Conservation (phyloP, 768 basidiomycete genomes). For the Aureoboletus auriporus region DNA sequence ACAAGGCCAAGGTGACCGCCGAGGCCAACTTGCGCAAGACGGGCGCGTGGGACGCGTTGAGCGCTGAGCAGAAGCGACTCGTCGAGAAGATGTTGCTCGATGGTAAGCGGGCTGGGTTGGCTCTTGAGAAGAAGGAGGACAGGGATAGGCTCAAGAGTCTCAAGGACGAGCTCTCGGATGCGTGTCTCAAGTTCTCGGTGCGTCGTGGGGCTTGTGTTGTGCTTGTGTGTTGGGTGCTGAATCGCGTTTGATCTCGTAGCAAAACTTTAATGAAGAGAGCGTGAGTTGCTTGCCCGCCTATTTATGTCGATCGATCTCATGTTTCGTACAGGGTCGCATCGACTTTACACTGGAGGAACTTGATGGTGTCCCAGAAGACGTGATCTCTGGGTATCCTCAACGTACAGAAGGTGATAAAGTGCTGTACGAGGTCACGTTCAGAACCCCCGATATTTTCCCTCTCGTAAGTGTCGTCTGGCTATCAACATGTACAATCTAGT, state of each 20-base stretch:
- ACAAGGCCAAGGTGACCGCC: constrained; percentile 64
- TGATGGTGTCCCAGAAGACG: constrained; percentile 76
- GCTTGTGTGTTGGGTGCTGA: neutral
- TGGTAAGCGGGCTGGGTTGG: constrained; percentile 76
- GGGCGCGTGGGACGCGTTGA: constrained; percentile 58
- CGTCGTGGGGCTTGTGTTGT: constrained; percentile 20
- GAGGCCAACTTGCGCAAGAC: constrained; percentile 63
- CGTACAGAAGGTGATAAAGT: constrained; percentile 54
- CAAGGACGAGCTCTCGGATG: constrained; percentile 75
- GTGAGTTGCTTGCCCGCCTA: constrained; percentile 32
- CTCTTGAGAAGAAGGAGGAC: constrained; percentile 56
- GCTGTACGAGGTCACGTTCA: constrained; percentile 72
- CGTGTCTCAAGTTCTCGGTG: constrained; percentile 77
- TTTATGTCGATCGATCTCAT: neutral
- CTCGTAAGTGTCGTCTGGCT: constrained; percentile 41
- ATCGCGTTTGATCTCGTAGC: constrained; percentile 37
- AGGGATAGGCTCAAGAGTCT: constrained; percentile 51
- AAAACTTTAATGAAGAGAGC: constrained; percentile 89
- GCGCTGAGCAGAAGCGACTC: constrained; percentile 67
- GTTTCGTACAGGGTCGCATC: constrained; percentile 47
- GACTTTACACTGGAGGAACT: constrained; percentile 71
- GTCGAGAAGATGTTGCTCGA: constrained; percentile 79
- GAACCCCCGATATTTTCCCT: constrained; percentile 80
- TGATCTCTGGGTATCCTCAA: constrained; percentile 73
- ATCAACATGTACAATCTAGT: neutral